A percentile compares a stretch with the other conserved stretches of the same genome.
Conservation (phyloP, 305 asterid genomes). For the Fraxinus paxiana region DNA sequence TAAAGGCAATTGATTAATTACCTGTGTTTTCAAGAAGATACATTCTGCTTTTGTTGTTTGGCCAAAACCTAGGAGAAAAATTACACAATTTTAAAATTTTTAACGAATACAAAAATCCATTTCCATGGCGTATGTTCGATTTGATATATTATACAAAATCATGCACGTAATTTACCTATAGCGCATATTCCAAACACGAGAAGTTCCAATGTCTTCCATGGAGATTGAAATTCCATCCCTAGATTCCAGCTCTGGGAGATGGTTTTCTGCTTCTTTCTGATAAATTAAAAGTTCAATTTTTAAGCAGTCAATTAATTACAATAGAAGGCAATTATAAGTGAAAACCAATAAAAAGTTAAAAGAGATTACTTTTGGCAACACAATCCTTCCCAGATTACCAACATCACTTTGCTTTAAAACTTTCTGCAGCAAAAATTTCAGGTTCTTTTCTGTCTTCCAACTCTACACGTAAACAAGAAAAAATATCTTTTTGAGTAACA, state of each 20-base stretch:
- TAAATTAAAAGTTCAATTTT: background rate
- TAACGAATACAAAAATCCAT: background rate
- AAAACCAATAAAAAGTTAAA: background rate
- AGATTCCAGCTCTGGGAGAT: constrained; percentile 81
- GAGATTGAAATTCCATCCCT: constrained; percentile 90
- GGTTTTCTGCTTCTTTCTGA: constrained; percentile 94
- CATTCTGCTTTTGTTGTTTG: constrained; percentile 97
- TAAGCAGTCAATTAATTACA: background rate
- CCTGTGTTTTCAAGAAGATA: constrained; percentile 98
- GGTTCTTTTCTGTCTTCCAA: constrained; percentile 65
- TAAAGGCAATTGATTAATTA: constrained; percentile 8
- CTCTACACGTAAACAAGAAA: constrained; percentile 28
- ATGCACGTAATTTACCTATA: constrained; percentile 46
- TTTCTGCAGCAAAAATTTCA: constrained; percentile 88
- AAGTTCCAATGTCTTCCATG: constrained; percentile 91
- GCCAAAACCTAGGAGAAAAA: constrained; percentile 70
- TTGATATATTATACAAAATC: background rate
- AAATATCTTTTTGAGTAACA: background rate
- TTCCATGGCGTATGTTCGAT: background rate
- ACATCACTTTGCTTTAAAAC: constrained; percentile 98
- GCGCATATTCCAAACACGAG: constrained; percentile 87
- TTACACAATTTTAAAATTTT: background rate
- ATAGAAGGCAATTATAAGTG: background rate
- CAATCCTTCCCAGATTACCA: constrained; percentile 89
- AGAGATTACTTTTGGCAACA: constrained; percentile 72